Evolutionary conservation across 2,329 filamentous ascomycete species (phyloP).

Genomic region (Acrodontium crateriforme): DNA sequence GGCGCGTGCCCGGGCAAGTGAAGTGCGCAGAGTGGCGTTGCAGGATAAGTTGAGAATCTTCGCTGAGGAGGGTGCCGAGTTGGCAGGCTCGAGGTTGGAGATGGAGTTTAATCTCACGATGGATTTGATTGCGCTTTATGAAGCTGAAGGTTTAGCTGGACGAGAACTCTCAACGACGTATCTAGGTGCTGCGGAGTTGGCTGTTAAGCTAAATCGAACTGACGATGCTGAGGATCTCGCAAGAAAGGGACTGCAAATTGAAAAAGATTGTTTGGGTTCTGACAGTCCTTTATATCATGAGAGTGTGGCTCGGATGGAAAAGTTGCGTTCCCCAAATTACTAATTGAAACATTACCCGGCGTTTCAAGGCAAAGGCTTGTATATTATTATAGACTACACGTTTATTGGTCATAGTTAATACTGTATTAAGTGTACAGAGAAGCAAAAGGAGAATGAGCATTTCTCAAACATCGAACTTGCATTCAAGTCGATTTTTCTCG

Average conservation of each 20-base stretch:
- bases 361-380: too few relatives aligned
- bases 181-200: constrained; percentile 7
- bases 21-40: constrained; percentile 4
- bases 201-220: constrained; percentile 2
- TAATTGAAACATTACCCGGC: too few relatives aligned
- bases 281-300: constrained; percentile 7
- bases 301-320: constrained; percentile 2
- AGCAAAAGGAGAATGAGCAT: too few relatives aligned
- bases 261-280: constrained; percentile 5
- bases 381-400: too few relatives aligned
- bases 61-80: constrained; percentile 2
- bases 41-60: constrained; percentile 5
- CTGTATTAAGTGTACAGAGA: too few relatives aligned
- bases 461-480: too few relatives aligned
- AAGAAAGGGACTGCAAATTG: constrained; percentile 6
- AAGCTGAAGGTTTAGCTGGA: constrained; percentile 6
- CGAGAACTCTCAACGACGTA: constrained; percentile 7
- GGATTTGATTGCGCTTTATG: constrained; percentile 6
- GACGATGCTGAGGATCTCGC: constrained; percentile 2
- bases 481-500: too few relatives aligned
- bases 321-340: too few relatives aligned
- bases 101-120: constrained; percentile 5
- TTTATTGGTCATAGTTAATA: too few relatives aligned
- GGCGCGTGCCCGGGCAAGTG: constrained; percentile 3
- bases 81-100: background rate